Conservation (phyloP, 2,329 filamentous ascomycete species). For the Penicillium brevicompactum region DNA sequence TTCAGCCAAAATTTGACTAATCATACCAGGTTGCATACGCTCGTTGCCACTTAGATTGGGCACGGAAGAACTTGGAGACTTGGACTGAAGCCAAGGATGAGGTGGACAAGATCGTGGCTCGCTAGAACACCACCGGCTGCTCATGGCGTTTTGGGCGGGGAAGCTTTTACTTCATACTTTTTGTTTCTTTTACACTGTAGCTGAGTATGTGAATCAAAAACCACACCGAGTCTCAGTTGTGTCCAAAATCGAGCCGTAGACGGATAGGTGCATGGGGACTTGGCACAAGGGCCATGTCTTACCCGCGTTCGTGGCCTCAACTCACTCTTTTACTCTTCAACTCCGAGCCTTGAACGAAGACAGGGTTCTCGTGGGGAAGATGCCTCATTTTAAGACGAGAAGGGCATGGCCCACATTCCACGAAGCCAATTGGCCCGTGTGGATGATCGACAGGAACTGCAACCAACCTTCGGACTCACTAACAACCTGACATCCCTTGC, state of each 20-base stretch:
- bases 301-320: background rate
- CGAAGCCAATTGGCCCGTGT: constrained; percentile 11
- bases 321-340: background rate
- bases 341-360: background rate
- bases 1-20: constrained; percentile 3
- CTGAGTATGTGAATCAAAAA: background rate
- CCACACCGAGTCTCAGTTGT: background rate
- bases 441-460: constrained; percentile 22
- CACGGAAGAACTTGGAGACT: constrained; percentile 83
- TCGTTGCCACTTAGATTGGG: constrained; percentile 92
- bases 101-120: constrained; percentile 75
- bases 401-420: constrained; percentile 16
- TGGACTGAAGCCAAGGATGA: constrained; percentile 90
- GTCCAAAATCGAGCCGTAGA: background rate
- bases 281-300: background rate
- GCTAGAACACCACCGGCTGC: constrained; percentile 23
- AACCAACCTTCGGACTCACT: constrained; percentile 2
- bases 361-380: too few species aligned
- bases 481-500: constrained; percentile 14
- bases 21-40: constrained; percentile 77
- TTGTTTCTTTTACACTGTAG: background rate
- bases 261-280: background rate
- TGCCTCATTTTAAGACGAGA: constrained; percentile 4
- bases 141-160: background rate
- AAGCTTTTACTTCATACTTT: too few species aligned